Percentiles rank a stretch among this genome's conserved stretches.
Conservation (phyloP, 805 yeast species). For the Kluyveromyces starmeri region DNA sequence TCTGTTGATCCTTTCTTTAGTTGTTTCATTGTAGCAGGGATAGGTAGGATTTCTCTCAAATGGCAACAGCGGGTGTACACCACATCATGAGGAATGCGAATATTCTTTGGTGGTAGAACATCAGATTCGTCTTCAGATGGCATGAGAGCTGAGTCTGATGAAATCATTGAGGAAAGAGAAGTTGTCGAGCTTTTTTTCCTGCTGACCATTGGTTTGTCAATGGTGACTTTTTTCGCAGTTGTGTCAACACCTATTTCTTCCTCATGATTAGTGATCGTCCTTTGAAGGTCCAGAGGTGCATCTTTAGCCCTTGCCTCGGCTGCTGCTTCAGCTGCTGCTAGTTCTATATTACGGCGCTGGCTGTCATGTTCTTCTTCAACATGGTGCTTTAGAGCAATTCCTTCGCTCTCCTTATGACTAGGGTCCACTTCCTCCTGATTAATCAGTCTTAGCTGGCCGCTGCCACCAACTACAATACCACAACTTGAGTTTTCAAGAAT, state of each 20-base stretch:
- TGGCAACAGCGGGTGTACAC: conserved; percentile 91
- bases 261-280: conserved; percentile 28
- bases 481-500: conserved; percentile 40
- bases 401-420: conserved; percentile 9
- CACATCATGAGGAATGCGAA: conserved; percentile 46
- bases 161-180: conserved; percentile 18
- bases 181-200: conserved; percentile 21
- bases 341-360: conserved; percentile 24
- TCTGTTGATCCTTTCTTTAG: conserved; percentile 64
- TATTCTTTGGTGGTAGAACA: conserved; percentile 24
- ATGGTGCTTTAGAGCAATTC: neutral
- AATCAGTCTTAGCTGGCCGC: conserved; percentile 51
- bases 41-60: conserved; percentile 81
- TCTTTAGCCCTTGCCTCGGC: conserved; percentile 31
- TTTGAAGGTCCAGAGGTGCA: conserved; percentile 25
- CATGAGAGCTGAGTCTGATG: conserved; percentile 9
- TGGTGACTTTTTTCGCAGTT: conserved; percentile 30
- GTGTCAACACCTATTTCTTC: conserved; percentile 31
- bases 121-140: conserved; percentile 15
- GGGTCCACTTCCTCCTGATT: conserved; percentile 6
- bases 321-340: conserved; percentile 32
- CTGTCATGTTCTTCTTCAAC: conserved; percentile 16
- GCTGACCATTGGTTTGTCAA: conserved; percentile 37
- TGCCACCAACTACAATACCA: conserved; percentile 73
- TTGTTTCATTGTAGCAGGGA: conserved; percentile 81